Evolutionary conservation across 345 rosid species (phyloP), one percentile per base, ranked within the genome.

Genomic region (Syzygium aqueum): DNA sequence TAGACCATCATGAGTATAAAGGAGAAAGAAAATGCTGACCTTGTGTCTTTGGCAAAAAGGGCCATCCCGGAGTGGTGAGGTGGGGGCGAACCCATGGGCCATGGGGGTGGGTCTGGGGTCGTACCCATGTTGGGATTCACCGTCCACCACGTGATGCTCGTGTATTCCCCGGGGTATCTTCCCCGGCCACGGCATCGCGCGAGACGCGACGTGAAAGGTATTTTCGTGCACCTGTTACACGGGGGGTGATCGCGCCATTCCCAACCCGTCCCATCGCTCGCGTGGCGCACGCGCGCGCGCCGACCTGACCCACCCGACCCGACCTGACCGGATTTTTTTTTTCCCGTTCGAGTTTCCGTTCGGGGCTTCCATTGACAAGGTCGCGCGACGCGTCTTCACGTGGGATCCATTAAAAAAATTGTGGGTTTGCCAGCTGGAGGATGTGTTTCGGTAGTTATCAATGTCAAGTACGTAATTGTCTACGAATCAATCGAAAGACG

Each of bases 251-350:
- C 17, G 43, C 23, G 77, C 33, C 6, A 11, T 4, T 33, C 30
- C 43, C 77, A 11, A 30, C 77, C 77, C 43, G 11, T 17, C 40
- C 23, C 11, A 17, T 54, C 8, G 40, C 43, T 30, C 78, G 8
- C 12, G 2, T 16, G 23, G 17, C 0, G 0, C 9, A 5, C 6
- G 0, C 6, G 15, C 6, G 6, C 46, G n/a, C n/a, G n/a, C n/a
- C n/a, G n/a, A n/a, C n/a, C n/a, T n/a, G n/a, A n/a, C n/a, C n/a
- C n/a, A n/a, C n/a, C n/a, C n/a, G n/a, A n/a, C n/a, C n/a, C 46
- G 46, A 43, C 77, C 12, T 0, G 23, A 17, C 43, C 13, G 43
- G 9, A 67, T 65, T 65, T 67, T 30, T 37, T 9, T 30, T 2
- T 16, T 3, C 40, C 46, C 46, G 46, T 6, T 43, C 4, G 78